Base-by-base conservation (phyloP, 2,329 filamentous ascomycete genomes). In the Phoma sp. region DNA sequence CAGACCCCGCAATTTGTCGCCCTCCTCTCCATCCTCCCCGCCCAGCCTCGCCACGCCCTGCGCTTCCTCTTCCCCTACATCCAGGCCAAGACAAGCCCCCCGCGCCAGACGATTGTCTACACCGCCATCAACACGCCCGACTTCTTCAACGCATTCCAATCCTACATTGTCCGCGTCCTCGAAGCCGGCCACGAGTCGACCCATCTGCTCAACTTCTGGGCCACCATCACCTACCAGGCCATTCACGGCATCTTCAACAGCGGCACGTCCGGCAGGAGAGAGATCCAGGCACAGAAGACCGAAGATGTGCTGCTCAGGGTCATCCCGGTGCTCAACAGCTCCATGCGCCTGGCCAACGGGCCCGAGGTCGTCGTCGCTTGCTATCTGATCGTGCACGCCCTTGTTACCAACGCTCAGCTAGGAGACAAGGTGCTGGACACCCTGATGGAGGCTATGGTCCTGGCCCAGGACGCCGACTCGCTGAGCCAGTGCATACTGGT, bases 51-150 rank as follows among this genome's bases (percentile, higher is more conserved):
- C 0, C 79, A 84, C 36, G 86, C 90, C 33, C 92, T 95, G 74
- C 88, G 88, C 63, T 96, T 96, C 73, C 83, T 99, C 53, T 84
- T 88, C 57, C 94, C 94, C 4, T 98, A 98, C 76, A 86, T 94
- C 62, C 86, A 88, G 57, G 89, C 90, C 12, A 81, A 91, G 45
- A 88, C 89, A 38, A 85, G 85, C 32, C 91, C 91, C 8, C 91
- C 94, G 6, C 86, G 93, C 64, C 87, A 91, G 64, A 85, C 91
- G 6, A 83, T 99, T 45, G 89, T 97, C 13, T 89, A 95, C 71
- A 89, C 92, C 60, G 90, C 92, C 36, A 88, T 88, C 29, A 90
- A 90, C 65, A 92, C 92, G 58, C 84, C 87, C 33, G 82, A 84
- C 2, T 91, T 99, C 65, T 86, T 96, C 60, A 81, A 88, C 1